Base-by-base conservation (phyloP, 2,329 filamentous ascomycete genomes). In the Phaeomoniella chlamydospora region DNA sequence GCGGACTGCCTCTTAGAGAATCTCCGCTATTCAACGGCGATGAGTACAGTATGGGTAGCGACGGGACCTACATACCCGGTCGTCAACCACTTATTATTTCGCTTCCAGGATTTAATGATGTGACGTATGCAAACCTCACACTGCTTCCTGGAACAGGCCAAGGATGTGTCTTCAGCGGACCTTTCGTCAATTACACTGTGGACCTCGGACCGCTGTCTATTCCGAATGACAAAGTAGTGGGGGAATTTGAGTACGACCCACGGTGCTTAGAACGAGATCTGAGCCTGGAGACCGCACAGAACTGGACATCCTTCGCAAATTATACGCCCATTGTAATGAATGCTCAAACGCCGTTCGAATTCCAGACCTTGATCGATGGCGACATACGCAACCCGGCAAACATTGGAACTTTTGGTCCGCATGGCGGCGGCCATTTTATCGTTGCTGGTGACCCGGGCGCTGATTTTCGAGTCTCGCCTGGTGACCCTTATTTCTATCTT, bases 401-500 rank as follows among this genome's bases (percentile, higher is more conserved):
- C 14, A 10, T 14, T 13, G 30, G 12, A 6, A 32, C 30, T 6
- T 32, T 32, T 32, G 30, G 30, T 9, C 30, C 30, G 2, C 65
- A 68, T 39, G 59, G 58, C 2, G 62, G 49, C 2, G 64, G 64
- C 5, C 65, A 69, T 43, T 64, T 61, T 46, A 55, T 58, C 9
- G 56, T 62, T 40, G 61, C 58, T 4, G 64, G 62, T 14, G 63
- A 66, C 38, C 55, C 30, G 57, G 1, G 61, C 57, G 2, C 57
- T 59, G 65, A 69, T 47, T 47, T 65, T 15, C 64, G 59, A 37
- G 55, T 58, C 1, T 64, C 59, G 6, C 64, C 66, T 1, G 56
- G 52, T 4, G 64, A 69, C 29, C 62, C 62, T 3, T 53, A 49
- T 18, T 68, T 68, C 49, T 69, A 56, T 46, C 51, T 64, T 16